Base-by-base conservation (phyloP, 169 alveolate species). In the Pseudocohnilembus persalinus region DNA sequence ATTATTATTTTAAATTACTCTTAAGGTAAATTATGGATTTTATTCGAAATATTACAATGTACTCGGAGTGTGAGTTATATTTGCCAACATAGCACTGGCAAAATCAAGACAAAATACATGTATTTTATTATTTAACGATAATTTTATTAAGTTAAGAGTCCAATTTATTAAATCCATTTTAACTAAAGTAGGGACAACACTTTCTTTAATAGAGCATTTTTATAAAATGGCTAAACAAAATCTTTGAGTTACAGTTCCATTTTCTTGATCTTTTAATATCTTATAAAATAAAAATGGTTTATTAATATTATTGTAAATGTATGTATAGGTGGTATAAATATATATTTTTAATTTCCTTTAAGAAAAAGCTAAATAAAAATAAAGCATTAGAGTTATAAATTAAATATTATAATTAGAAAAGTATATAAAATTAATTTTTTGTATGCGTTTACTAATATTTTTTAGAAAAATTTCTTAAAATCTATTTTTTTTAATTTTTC, bases 141-240 rank as follows among this genome's bases (percentile, higher is more conserved):
- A 88, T 86, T 92, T 88, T 35, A 95, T 88, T 31, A 95, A 81
- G 65, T 89, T 87, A 63, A 95, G 81, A 49, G 93, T 86, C 96
- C 96, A 95, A 49, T 92, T 89, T 0, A 95, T 91, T 88, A 93
- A 28, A 26, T 89, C 94, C 79, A 87, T 74, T 78, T 93, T 90
- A 28, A 93, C 92, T 73, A 91, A 93, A 28, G 92, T 84, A 33
- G 95, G 94, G 63, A 93, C 91, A 28, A 92, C 91, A 83, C 93
- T 90, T 87, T 94, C 97, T 83, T 94, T 94, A 28, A 95, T 94
- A 76, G 95, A 88, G 91, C 92, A 92, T 83, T 95, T 95, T 87
- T 95, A 89, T 35, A 95, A 90, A 30, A 95, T 93, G 26, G 98
- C 98, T 31, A 95, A 86, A n/a, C 96, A 92, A 84, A 95, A 95